Conservation (phyloP, 1,284 basidiomycete genomes). For the Fistulinella staudtii region DNA sequence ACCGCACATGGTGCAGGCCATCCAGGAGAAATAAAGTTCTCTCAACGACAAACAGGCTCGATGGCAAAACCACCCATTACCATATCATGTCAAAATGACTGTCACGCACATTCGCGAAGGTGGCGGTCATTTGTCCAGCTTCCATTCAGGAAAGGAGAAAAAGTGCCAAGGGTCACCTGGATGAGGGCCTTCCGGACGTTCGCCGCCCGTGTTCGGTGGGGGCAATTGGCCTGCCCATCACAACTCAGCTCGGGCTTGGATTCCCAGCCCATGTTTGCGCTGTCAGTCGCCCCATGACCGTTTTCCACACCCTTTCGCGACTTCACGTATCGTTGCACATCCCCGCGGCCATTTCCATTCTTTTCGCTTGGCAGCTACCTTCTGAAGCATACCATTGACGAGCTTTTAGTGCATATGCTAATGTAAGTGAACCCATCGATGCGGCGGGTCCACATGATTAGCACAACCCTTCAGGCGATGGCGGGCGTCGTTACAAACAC, state of each 20-base stretch:
- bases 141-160: not conserved
- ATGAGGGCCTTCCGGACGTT: not conserved
- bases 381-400: not conserved
- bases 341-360: conserved; percentile 2
- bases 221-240: conserved; percentile 1
- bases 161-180: not conserved
- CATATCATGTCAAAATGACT: conserved; percentile 5
- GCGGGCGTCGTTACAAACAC: conserved; percentile 7
- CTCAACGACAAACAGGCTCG: conserved; percentile 7
- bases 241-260: not conserved
- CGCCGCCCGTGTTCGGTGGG: too few species aligned
- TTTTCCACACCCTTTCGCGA: conserved; percentile 3
- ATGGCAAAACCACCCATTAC: conserved; percentile 7
- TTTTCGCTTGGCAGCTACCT: not conserved
- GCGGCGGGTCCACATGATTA: conserved; percentile 5
- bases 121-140: conserved; percentile 12
- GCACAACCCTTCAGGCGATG: not conserved
- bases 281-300: conserved; percentile 7
- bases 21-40: conserved; percentile 7
- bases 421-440: conserved; percentile 4
- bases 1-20: conserved; percentile 2
- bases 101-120: conserved; percentile 9
- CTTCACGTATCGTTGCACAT: not conserved
- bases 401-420: conserved; percentile 7
- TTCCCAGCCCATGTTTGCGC: conserved; percentile 10